A percentile compares a stretch with the other conserved stretches of the same genome.
phyloP scores from a whole-genome alignment of 2,329 filamentous ascomycete genomes.

The Calonectria hongkongensis region DNA sequence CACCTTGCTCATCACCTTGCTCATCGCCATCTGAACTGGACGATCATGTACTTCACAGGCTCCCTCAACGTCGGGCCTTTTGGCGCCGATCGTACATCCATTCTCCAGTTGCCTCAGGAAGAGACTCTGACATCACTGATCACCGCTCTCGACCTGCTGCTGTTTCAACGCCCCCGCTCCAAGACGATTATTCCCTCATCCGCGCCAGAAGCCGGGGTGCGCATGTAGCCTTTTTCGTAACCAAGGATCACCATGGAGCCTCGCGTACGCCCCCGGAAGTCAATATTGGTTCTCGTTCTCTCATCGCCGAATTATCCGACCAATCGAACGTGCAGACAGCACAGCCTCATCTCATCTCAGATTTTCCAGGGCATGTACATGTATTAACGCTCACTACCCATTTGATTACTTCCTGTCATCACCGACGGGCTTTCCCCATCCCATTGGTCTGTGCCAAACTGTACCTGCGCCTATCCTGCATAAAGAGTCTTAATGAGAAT shows the following conservation, averaged over 20 bases:
- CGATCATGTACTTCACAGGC: conserved; percentile 1
- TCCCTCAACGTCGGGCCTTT: neutral
- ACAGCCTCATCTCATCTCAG: conserved; percentile 10
- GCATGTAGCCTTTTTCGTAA: conserved; percentile 15
- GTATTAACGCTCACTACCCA: neutral
- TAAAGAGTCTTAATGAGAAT: conserved; percentile 18
- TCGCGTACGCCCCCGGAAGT: conserved; percentile 10
- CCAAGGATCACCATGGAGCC: conserved; percentile 29
- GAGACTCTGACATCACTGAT: conserved; percentile 22
- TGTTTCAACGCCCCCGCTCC: conserved; percentile 25
- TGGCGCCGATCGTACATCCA: neutral
- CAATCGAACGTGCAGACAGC: conserved; percentile 31
- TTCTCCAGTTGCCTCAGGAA: conserved; percentile 20
- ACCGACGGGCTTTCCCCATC: neutral
- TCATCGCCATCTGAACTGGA: conserved; percentile 9
- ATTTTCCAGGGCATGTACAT: conserved; percentile 9
- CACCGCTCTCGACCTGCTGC: neutral
- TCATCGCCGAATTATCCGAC: conserved; percentile 26
- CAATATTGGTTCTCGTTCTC: conserved; percentile 1
- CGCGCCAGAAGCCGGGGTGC: conserved; percentile 16
- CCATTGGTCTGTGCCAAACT: conserved; percentile 10
- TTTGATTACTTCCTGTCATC: conserved; percentile 8
- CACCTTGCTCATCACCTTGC: neutral
- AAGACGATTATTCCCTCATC: conserved; percentile 37
- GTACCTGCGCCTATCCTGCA: conserved; percentile 15